Evolutionary conservation across 495 filamentous ascomycete genomes (phyloP), one percentile per base, ranked within the genome.

Genomic region (Podospora appendiculata): DNA sequence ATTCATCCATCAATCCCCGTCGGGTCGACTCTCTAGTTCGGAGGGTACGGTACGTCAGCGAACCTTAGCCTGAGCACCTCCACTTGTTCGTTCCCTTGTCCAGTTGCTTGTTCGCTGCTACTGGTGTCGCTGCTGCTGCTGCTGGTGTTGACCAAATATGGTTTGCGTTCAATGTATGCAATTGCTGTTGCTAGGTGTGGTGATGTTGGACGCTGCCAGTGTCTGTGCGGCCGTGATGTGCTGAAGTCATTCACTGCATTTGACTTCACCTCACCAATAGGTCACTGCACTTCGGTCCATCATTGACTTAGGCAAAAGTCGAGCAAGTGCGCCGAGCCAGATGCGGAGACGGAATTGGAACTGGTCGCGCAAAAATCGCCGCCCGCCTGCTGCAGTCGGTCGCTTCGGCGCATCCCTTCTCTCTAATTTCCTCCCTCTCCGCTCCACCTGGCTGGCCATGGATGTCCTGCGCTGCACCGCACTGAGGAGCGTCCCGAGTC

Each of bases 51-150:
- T 58, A 58, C 58, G 56, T 59, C 49, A 48, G 9, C 25, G 25
- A 42, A 55, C 60, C 58, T 58, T 48, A 51, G 52, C 59, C 59
- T 54, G 58, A 61, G 58, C 50, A 59, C 62, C 59, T 62, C 62
- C 59, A 65, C 58, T 58, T 34, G 45, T 56, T 51, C 41, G 13
- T 51, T 32, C 34, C 19, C 44, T 51, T 47, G n/a, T 42, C 43
- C 33, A 48, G 42, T 50, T 45, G 48, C 54, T 48, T 35, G 38
- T 35, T 43, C 48, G 43, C 50, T 49, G 19, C 41, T 39, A 38
- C 19, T 50, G 48, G 42, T 50, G 42, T 35, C 42, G 48, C 38
- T 50, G 50, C 14, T 45, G 46, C 18, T 52, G 36, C 36, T 50
- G 46, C 41, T 48, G 35, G 40, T 52, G 50, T 44, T 2, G 25